Percentiles rank a stretch among this genome's conserved stretches.
These are phyloP conservation scores for Casuarina glauca DNA, from an alignment of 306 rosid species.

Conservation along the genomic window DNA sequence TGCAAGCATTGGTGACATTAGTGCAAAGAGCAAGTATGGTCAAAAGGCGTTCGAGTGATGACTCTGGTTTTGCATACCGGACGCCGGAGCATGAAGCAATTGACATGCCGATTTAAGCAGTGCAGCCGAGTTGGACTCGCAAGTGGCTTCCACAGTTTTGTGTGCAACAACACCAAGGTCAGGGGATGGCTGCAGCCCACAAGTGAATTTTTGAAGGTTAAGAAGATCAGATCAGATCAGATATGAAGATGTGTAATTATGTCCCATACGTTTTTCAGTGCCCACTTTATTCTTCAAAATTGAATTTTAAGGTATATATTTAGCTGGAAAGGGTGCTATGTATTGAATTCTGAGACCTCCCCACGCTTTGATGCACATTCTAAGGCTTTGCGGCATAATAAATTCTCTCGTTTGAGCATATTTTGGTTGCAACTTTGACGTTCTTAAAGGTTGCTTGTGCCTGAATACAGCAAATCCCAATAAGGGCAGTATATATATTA, in stretches of 20 bases:
- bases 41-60: conserved; percentile 87
- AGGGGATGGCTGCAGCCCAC: conserved; percentile 27
- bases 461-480: no score
- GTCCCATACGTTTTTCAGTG: conserved; percentile 33
- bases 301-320: conserved; percentile 44
- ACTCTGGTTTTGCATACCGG: conserved; percentile 66
- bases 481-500: no score
- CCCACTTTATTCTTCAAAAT: conserved; percentile 26
- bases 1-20: conserved; percentile 84
- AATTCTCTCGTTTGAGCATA: neutral
- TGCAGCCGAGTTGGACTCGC: conserved; percentile 1
- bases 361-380: neutral
- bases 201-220: conserved; percentile 24
- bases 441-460: neutral
- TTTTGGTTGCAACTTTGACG: neutral
- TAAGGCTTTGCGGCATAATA: conserved; percentile 15
- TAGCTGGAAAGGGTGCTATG: conserved; percentile 31
- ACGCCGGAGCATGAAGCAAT: conserved; percentile 79
- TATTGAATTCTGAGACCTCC: conserved; percentile 28
- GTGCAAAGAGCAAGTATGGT: conserved; percentile 90
- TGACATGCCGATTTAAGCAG: conserved; percentile 63
- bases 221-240: conserved; percentile 21
- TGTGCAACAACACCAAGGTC: conserved; percentile 32
- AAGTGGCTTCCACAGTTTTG: conserved; percentile 38
- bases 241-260: conserved; percentile 43